phyloP scores from a whole-genome alignment of 2,329 filamentous ascomycete species.

The Neophaeococcomyces mojaviensis region DNA sequence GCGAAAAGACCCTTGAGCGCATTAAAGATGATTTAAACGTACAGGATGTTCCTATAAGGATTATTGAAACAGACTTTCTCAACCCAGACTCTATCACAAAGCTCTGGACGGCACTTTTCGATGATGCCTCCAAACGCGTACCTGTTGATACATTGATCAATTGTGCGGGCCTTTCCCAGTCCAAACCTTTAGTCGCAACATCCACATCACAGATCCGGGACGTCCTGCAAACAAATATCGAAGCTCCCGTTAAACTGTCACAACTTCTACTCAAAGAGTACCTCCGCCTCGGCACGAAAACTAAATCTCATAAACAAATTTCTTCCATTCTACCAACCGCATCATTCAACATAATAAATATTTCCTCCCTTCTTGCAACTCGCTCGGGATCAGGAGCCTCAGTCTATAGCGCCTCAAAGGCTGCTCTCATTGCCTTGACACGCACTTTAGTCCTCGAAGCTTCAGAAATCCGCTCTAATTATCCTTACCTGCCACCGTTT shows the following conservation, averaged over 20 bases:
- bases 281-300: neutral
- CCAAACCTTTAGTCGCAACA: slow-evolving; percentile 54
- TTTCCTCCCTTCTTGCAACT: slow-evolving; percentile 66
- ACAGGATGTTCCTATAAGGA: slow-evolving; percentile 1
- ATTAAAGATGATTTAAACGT: slow-evolving; percentile 1
- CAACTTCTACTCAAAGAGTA: slow-evolving; percentile 29
- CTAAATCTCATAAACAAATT: neutral
- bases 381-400: slow-evolving; percentile 64
- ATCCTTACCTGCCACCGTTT: slow-evolving; percentile 40
- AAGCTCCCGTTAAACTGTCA: slow-evolving; percentile 35
- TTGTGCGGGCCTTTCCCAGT: slow-evolving; percentile 66
- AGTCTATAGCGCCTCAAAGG: slow-evolving; percentile 72
- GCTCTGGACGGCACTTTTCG: neutral
- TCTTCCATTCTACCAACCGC: slow-evolving; percentile 30
- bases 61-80: slow-evolving; percentile 1
- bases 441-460: slow-evolving; percentile 30
- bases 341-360: slow-evolving; percentile 62
- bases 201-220: slow-evolving; percentile 44
- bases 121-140: neutral
- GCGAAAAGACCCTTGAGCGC: slow-evolving; percentile 29
- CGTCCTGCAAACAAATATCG: slow-evolving; percentile 64
- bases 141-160: slow-evolving; percentile 61
- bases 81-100: neutral
- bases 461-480: slow-evolving; percentile 18
- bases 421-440: slow-evolving; percentile 61